phyloP scores from a whole-genome alignment of 202 grass and related monocot species.

The Musa balbisiana region DNA sequence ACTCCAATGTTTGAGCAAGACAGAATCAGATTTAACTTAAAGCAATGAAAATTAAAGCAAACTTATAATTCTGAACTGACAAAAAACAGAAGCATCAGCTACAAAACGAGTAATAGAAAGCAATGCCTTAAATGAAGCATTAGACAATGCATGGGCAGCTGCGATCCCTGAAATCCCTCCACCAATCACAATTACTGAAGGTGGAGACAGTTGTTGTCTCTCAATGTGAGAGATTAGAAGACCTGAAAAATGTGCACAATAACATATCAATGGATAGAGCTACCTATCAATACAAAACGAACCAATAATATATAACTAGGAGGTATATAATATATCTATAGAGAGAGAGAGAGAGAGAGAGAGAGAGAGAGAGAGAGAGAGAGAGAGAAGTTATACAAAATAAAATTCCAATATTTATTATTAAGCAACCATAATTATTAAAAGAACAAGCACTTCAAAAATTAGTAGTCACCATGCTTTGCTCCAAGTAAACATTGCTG shows the following conservation, averaged over 20 bases:
- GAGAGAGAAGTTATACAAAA: neutral
- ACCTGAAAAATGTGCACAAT: conserved; percentile 25
- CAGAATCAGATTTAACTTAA: neutral
- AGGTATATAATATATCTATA: no score
- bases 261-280: neutral
- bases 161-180: conserved; percentile 94
- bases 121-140: conserved; percentile 83
- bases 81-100: conserved; percentile 21
- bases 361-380: neutral
- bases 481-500: no score
- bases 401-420: neutral
- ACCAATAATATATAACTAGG: neutral
- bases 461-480: no score
- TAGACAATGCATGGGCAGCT: conserved; percentile 61
- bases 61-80: neutral
- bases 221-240: conserved; percentile 68
- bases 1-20: no score
- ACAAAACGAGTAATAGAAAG: conserved; percentile 17
- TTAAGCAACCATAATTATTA: no score
- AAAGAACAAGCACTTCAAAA: no score
- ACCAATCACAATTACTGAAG: conserved; percentile 92
- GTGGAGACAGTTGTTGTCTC: conserved; percentile 51
- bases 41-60: neutral
- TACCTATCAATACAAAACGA: neutral
- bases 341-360: neutral